A percentile compares a stretch with the other conserved stretches of the same genome.
These are phyloP conservation scores for Mycothermus thermophilus DNA, from an alignment of 495 filamentous ascomycete species.

Conservation along the genomic window DNA sequence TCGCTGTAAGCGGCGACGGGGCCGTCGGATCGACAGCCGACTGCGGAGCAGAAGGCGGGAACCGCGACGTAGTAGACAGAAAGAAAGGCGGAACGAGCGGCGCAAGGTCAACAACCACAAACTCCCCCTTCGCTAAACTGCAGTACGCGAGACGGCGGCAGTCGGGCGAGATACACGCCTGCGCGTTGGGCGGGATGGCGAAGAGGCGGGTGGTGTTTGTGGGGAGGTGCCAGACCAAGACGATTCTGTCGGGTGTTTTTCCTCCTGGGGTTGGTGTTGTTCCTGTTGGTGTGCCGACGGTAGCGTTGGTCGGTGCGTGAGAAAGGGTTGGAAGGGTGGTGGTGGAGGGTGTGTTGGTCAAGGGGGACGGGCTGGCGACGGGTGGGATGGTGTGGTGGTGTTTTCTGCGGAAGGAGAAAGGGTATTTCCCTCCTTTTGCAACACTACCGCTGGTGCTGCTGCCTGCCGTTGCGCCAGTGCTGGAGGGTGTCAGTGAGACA, in stretches of 20 bases:
- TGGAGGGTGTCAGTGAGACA: neutral
- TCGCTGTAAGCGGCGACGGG: no score
- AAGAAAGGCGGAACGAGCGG: neutral
- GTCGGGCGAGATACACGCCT: slow-evolving; percentile 17
- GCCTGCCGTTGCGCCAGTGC: neutral
- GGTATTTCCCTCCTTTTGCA: no score
- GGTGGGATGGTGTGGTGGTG: neutral
- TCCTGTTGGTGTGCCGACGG: slow-evolving; percentile 2
- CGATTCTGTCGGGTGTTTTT: slow-evolving; percentile 8
- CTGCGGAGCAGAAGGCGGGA: no score
- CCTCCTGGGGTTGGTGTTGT: neutral
- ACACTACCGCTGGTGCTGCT: neutral
- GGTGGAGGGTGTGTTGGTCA: no score
- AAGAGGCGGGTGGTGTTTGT: slow-evolving; percentile 15
- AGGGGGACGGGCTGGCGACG: no score
- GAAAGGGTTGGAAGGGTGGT: no score
- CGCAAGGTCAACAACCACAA: slow-evolving; percentile 14
- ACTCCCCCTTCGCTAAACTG: slow-evolving; percentile 4
- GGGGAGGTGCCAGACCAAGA: slow-evolving; percentile 15
- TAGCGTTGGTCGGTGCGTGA: neutral
- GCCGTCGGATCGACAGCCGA: no score
- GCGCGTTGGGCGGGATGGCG: slow-evolving; percentile 15
- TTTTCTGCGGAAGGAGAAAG: no score
- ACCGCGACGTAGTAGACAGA: no score
- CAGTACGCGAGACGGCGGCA: slow-evolving; percentile 18